A percentile compares a stretch with the other conserved stretches of the same genome.
phyloP scores from a whole-genome alignment of 768 basidiomycete species.

The Agrocybe pediades region DNA sequence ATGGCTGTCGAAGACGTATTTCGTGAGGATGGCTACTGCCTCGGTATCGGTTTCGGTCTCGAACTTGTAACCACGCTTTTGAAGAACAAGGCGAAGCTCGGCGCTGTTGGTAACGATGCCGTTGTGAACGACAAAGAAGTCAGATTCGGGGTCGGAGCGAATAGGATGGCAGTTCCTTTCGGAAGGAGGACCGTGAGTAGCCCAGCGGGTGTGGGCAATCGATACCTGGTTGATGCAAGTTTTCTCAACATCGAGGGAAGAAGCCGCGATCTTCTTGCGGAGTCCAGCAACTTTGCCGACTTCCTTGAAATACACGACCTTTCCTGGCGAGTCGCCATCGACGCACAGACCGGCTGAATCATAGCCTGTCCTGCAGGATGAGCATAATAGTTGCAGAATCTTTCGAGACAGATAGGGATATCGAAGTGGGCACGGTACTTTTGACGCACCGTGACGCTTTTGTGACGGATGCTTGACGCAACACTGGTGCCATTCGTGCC shows the following conservation, averaged over 20 bases:
- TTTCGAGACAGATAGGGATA: no score
- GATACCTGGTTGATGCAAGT: conserved; percentile 85
- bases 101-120: conserved; percentile 96
- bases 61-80: conserved; percentile 94
- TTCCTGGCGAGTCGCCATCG: conserved; percentile 84
- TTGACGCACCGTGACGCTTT: no score
- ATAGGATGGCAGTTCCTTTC: conserved; percentile 94
- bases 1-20: conserved; percentile 96
- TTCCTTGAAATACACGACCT: conserved; percentile 89
- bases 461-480: no score
- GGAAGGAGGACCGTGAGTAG: conserved; percentile 92
- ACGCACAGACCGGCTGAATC: conserved; percentile 91
- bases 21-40: conserved; percentile 92
- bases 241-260: conserved; percentile 73
- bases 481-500: no score
- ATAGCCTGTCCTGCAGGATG: no score
- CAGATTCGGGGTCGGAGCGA: conserved; percentile 74
- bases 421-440: no score
- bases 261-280: conserved; percentile 82
- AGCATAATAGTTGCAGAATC: no score
- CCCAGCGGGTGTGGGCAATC: conserved; percentile 99
- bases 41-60: conserved; percentile 98
- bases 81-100: conserved; percentile 88
- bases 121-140: conserved; percentile 96
- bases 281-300: conserved; percentile 96